Evolutionary conservation across 2,329 filamentous ascomycete species (phyloP).

Genomic region (Verticillium tricorpus): DNA sequence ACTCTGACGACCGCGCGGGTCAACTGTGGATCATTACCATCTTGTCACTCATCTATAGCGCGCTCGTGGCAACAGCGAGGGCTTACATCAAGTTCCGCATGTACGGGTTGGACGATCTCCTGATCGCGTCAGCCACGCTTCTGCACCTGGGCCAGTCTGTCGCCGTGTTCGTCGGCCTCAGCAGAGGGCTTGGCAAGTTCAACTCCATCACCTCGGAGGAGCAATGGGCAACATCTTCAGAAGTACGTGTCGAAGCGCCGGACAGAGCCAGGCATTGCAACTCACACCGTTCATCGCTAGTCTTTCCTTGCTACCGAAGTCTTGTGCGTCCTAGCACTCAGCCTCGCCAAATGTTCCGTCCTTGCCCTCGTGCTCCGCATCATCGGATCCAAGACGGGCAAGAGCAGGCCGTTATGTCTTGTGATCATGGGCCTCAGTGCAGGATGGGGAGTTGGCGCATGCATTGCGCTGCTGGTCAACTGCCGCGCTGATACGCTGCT

Average conservation of each 20-base stretch:
- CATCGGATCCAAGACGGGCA: slow-evolving; percentile 10
- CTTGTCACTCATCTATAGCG: slow-evolving; percentile 11
- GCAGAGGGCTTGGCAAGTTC: slow-evolving; percentile 11
- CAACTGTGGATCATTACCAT: slow-evolving; percentile 15
- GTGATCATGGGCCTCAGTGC: slow-evolving; percentile 7
- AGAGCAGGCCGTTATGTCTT: slow-evolving; percentile 8
- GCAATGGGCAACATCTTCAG: slow-evolving; percentile 6
- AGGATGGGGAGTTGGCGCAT: slow-evolving; percentile 9
- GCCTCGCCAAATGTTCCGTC: slow-evolving; percentile 14
- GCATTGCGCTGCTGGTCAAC: slow-evolving; percentile 1
- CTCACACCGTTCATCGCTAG: neutral
- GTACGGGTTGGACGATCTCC: slow-evolving; percentile 12
- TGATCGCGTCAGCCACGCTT: slow-evolving; percentile 8
- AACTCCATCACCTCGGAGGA: slow-evolving; percentile 7
- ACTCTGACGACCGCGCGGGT: slow-evolving; percentile 11
- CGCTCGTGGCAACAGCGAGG: slow-evolving; percentile 1
- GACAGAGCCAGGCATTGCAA: neutral
- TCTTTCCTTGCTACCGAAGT: slow-evolving; percentile 7
- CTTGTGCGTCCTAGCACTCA: slow-evolving; percentile 6
- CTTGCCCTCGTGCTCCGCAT: slow-evolving; percentile 13
- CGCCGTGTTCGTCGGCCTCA: slow-evolving; percentile 9
- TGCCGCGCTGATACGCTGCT: slow-evolving; percentile 6
- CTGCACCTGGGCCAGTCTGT: slow-evolving; percentile 10
- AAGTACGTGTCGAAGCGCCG: slow-evolving; percentile 1
- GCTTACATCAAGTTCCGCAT: slow-evolving; percentile 13